Evolutionary conservation across 2,329 filamentous ascomycete species (phyloP), one percentile per base, ranked within the genome.

Genomic region (Microsporum ferrugineum): DNA sequence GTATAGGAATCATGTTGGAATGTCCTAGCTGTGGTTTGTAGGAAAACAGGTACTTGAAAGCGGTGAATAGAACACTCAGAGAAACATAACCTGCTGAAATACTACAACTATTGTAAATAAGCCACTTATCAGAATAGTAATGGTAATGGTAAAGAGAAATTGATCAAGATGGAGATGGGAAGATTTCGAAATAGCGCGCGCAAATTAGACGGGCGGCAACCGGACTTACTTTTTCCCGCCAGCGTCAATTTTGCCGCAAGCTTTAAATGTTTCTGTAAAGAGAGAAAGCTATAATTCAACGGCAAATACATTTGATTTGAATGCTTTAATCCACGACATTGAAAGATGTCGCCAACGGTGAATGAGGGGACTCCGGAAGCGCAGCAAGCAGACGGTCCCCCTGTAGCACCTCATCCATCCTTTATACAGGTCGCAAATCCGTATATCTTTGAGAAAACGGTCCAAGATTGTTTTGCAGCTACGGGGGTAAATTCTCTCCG

Each of bases 381-480:
- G 12, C 41, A 27, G 17, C 41, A 34, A 17, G 36, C 31, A 10
- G 57, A 17, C 36, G 57, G 29, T 10, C 56, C 59, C 4, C 68
- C 67, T n/a, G 68, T 71, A 57, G 78, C 79, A 12, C 84, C 83
- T 27, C 82, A 86, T 68, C 83, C 83, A 0, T 85, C 82, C 23
- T 84, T 81, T 68, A 84, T 86, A 63, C 81, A 84, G 68, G 79
- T 86, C 61, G 82, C 84, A 61, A 82, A 83, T 66, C 89, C 89
- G 61, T 97, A 92, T 76, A 83, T 90, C 64, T 87, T 89, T 66
- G 89, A 96, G 71, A 86, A 89, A 68, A 85, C 84, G 67, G 83
- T 97, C 61, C 86, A 90, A 63, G 83, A 84, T 69, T 85, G 86
- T 72, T 81, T 95, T 62, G 80, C 81, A 51, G 82, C 83, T 23